These are phyloP conservation scores for Botrytis fabae DNA, from an alignment of 2,329 filamentous ascomycete species.

Conservation along the genomic window DNA sequence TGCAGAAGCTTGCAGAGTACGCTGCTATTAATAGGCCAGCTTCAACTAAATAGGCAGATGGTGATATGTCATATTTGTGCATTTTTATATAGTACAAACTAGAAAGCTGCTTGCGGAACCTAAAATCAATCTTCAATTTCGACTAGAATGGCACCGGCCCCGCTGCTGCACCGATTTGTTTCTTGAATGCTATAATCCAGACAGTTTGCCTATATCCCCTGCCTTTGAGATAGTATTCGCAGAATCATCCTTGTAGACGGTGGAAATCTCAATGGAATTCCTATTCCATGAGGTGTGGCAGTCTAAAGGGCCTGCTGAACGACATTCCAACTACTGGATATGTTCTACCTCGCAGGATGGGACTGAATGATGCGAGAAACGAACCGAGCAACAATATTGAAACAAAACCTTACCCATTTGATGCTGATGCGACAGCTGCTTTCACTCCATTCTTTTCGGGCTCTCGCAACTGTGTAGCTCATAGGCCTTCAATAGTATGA, in stretches of 20 bases:
- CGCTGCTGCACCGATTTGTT: background rate
- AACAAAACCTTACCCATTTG: background rate
- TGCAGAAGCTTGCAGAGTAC: background rate
- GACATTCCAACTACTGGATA: background rate
- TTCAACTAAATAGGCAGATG: background rate
- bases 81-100: background rate
- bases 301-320: background rate
- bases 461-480: accelerated
- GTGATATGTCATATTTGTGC: background rate
- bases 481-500: background rate
- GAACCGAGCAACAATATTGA: background rate
- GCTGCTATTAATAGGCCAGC: background rate
- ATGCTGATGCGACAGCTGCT: background rate
- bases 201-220: background rate
- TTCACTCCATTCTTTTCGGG: background rate
- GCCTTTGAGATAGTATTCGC: background rate
- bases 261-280: background rate
- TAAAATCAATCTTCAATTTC: background rate
- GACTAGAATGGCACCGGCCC: accelerated
- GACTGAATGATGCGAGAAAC: background rate
- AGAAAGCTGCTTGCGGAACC: background rate
- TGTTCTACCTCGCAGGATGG: background rate
- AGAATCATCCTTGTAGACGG: background rate
- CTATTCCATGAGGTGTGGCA: background rate
- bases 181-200: background rate